A percentile compares a stretch with the other conserved stretches of the same genome.
Conservation (phyloP, 225 moss, liverwort and hornwort species). For the Neckera pumila region DNA sequence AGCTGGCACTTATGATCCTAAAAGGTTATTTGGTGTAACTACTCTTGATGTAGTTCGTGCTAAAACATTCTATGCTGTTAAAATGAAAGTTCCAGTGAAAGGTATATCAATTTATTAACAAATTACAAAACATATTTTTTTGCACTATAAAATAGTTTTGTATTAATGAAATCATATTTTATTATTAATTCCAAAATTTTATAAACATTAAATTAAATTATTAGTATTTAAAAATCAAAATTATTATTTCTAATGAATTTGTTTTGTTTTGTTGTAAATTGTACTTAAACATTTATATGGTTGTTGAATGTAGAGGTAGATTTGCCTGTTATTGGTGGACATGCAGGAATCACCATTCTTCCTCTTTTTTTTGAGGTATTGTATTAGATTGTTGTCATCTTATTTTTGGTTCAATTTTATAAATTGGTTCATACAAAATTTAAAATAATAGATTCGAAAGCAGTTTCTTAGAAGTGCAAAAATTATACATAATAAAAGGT, state of each 20-base stretch:
- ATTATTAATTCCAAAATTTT: too few species aligned
- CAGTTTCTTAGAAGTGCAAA: neutral
- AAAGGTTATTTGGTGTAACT: slow-evolving; percentile 65
- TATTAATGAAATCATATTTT: neutral
- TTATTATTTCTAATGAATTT: too few species aligned
- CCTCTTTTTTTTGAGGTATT: slow-evolving; percentile 59
- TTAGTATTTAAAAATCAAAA: neutral
- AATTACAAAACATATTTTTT: neutral
- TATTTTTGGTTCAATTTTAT: neutral
- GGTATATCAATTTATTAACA: neutral
- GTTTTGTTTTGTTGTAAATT: too few species aligned
- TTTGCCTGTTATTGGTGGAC: slow-evolving; percentile 64
- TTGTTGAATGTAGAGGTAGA: slow-evolving; percentile 46
- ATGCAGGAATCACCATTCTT: slow-evolving; percentile 69
- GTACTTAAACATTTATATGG: neutral
- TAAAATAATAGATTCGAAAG: neutral
- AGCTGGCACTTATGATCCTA: slow-evolving; percentile 47
- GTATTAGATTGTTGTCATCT: neutral
- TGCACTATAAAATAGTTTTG: too few species aligned
- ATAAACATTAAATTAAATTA: too few species aligned
- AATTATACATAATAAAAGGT: neutral
- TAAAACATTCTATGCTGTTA: slow-evolving; percentile 53
- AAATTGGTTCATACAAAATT: too few species aligned
- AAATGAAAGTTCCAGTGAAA: slow-evolving; percentile 29
- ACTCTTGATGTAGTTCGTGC: slow-evolving; percentile 66